Percentiles rank a stretch among this genome's conserved stretches.
Conservation (phyloP, 176 grass and related monocot genomes). For the Aegilops sharonensis region DNA sequence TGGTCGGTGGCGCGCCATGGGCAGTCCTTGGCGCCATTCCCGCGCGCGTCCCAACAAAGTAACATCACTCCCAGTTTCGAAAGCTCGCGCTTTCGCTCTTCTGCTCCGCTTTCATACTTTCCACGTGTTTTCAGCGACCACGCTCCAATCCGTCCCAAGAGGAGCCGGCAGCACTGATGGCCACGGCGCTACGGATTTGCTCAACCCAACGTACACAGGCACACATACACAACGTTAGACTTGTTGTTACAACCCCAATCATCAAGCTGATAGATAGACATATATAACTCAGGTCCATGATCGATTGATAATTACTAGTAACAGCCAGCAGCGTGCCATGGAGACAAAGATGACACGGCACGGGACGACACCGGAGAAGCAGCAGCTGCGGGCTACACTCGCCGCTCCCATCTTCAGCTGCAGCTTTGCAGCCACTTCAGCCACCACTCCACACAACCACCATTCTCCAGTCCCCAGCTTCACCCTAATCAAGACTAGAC, state of each 20-base stretch:
- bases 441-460: constrained; percentile 19
- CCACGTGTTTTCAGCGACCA: not conserved
- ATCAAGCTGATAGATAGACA: not conserved
- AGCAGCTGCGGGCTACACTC: constrained; percentile 68
- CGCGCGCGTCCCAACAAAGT: not conserved
- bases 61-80: not conserved
- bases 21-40: not conserved
- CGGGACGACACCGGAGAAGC: constrained; percentile 16
- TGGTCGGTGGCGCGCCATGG: constrained; percentile 25
- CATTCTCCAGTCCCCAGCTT: not conserved
- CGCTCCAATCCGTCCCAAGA: too few species aligned
- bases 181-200: not conserved
- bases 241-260: too few species aligned
- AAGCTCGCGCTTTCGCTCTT: constrained; percentile 27
- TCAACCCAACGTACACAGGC: not conserved
- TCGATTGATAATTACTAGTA: not conserved
- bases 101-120: not conserved
- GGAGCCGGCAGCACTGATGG: not conserved
- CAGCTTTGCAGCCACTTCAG: constrained; percentile 68
- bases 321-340: constrained; percentile 5
- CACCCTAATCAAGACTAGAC: constrained; percentile 6
- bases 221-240: too few species aligned
- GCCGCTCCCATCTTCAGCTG: not conserved
- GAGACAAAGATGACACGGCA: constrained; percentile 31
- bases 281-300: constrained; percentile 9